phyloP scores from a whole-genome alignment of 2,329 filamentous ascomycete genomes.

The Cladosporium phlei region DNA sequence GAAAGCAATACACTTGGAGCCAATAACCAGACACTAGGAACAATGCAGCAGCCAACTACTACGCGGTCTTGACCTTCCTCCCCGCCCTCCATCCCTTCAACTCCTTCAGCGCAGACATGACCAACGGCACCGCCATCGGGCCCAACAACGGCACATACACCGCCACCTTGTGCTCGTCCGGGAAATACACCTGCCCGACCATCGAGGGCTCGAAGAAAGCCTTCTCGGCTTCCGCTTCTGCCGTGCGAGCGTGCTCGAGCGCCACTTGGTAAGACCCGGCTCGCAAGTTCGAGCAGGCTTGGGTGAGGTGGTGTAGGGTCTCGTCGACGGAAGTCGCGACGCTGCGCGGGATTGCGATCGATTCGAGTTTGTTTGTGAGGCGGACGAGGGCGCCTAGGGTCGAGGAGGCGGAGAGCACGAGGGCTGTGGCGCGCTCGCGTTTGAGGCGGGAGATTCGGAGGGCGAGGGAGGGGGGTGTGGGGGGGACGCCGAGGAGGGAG shows the following conservation, averaged over 20 bases:
- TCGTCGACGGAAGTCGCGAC: constrained; percentile 82
- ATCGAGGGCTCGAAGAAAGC: constrained; percentile 99
- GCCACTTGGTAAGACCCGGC: constrained; percentile 60
- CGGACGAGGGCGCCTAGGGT: constrained; percentile 90
- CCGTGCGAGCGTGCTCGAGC: constrained; percentile 73
- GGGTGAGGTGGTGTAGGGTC: constrained; percentile 71
- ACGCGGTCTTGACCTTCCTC: constrained; percentile 30
- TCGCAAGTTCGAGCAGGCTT: constrained; percentile 67
- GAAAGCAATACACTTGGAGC: no score
- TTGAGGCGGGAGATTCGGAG: constrained; percentile 78
- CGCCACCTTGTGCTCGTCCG: constrained; percentile 95
- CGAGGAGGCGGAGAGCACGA: constrained; percentile 84
- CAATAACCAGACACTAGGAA: no score
- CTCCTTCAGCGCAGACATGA: constrained; percentile 81
- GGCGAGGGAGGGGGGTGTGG: constrained; percentile 71
- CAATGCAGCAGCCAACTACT: no score
- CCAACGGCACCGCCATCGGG: constrained; percentile 80
- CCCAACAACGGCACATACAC: constrained; percentile 91
- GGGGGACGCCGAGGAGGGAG: constrained; percentile 78
- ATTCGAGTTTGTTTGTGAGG: constrained; percentile 75
- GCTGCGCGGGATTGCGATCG: constrained; percentile 82
- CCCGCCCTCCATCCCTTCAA: constrained; percentile 41
- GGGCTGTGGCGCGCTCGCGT: constrained; percentile 77
- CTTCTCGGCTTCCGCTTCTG: constrained; percentile 82
- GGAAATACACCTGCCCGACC: constrained; percentile 98